A percentile compares a stretch with the other conserved stretches of the same genome.
These are phyloP conservation scores for Clavispora santaluciae DNA, from an alignment of 805 yeast genomes.

Conservation along the genomic window DNA sequence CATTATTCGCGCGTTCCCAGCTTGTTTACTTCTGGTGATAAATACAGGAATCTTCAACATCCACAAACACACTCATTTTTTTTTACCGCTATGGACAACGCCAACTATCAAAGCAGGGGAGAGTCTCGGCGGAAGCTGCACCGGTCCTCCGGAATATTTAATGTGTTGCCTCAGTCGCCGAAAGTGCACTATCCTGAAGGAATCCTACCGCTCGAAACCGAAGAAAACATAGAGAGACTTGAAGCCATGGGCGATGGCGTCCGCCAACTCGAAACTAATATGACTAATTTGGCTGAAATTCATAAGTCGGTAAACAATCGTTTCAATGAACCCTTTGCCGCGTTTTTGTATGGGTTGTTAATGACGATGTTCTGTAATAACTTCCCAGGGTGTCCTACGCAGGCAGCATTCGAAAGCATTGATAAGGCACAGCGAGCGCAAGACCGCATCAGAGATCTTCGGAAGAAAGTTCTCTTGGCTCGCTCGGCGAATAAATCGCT, in stretches of 20 bases:
- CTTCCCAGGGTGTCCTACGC: slow-evolving; percentile 44
- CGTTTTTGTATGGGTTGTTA: slow-evolving; percentile 73
- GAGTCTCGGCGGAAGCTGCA: slow-evolving; percentile 18
- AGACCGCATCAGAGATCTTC: slow-evolving; percentile 19
- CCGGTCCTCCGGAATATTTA: slow-evolving; percentile 19
- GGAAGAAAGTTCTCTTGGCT: slow-evolving; percentile 16
- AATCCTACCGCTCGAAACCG: slow-evolving; percentile 39
- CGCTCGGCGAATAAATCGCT: slow-evolving; percentile 17
- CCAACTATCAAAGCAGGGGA: background rate
- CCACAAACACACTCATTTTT: background rate
- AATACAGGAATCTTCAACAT: background rate
- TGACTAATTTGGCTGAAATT: slow-evolving; percentile 51
- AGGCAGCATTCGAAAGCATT: slow-evolving; percentile 29
- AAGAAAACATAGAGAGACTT: slow-evolving; percentile 36
- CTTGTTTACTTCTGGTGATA: background rate
- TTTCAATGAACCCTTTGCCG: slow-evolving; percentile 75
- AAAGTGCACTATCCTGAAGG: slow-evolving; percentile 42
- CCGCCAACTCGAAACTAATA: slow-evolving; percentile 53
- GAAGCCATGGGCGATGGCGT: slow-evolving; percentile 38
- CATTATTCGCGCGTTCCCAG: background rate
- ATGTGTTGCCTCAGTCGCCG: slow-evolving; percentile 34
- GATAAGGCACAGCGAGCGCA: slow-evolving; percentile 6
- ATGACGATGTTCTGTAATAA: slow-evolving; percentile 89
- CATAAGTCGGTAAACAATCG: slow-evolving; percentile 55
- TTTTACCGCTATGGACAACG: background rate